Evolutionary conservation across 202 grass and related monocot genomes (phyloP), one percentile per base, ranked within the genome.

Genomic region (Eragrostis tef): DNA sequence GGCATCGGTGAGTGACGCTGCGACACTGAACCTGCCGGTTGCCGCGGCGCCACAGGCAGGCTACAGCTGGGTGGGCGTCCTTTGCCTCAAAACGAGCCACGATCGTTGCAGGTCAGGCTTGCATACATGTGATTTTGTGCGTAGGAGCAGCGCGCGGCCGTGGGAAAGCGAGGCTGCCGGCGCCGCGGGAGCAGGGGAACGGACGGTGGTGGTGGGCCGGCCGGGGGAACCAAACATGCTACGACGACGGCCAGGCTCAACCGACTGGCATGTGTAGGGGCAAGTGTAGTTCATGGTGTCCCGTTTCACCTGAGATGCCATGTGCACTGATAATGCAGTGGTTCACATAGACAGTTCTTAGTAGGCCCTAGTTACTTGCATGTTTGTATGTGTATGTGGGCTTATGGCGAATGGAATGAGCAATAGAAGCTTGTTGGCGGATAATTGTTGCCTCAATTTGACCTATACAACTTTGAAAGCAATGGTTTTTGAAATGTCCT

Each of bases 161-260:
- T 62, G 59, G 59, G 26, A 36, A 17, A 14, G 27, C 13, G 27
- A 16, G 61, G 61, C 61, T 58, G 71, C 71, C 52, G 62, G 76
- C 45, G 46, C 46, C 61, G 19, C 7, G 75, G 75, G 45, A 66
- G 61, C 61, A 66, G 26, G 2, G 46, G 26, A 2, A 50, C 58
- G 44, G 43, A 27, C 6, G 57, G 25, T 14, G 24, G 58, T 39
- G 34, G 34, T 63, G 60, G 60, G 25, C 60, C 60, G 60, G 60
- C 60, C 12, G 27, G 61, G 17, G 61, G 27, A 64, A 63, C 13
- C 24, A 31, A 13, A 63, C 60, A 29, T 29, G 59, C 60, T 64
- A 64, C 9, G 21, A 64, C 9, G 21, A 61, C 11, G 58, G 58
- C 24, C 58, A 61, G 58, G n/a, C n/a, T n/a, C n/a, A n/a, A n/a